These are phyloP conservation scores for Atractiella rhizophila DNA, from an alignment of 768 basidiomycete genomes.

Conservation along the genomic window DNA sequence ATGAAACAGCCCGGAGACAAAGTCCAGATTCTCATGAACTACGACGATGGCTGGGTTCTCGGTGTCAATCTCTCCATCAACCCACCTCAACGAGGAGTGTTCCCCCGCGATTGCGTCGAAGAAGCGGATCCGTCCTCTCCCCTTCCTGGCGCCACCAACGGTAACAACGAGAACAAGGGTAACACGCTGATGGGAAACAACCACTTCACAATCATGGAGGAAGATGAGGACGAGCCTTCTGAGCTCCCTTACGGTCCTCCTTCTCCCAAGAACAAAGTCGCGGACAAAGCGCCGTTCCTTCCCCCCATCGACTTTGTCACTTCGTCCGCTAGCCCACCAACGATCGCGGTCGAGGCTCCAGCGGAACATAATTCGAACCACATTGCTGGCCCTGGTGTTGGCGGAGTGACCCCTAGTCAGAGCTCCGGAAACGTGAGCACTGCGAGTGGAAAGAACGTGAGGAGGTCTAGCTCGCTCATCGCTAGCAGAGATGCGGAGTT, in stretches of 20 bases:
- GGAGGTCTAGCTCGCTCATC: background rate
- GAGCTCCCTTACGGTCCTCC: background rate
- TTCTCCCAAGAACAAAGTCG: background rate
- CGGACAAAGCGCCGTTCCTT: background rate
- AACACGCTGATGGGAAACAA: background rate
- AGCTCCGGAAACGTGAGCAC: background rate
- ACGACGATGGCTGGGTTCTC: constrained; percentile 18
- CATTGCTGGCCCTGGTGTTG: background rate
- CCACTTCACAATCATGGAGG: background rate
- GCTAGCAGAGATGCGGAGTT: background rate
- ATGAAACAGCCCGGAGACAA: constrained; percentile 11
- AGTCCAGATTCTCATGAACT: constrained; percentile 15
- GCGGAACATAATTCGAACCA: background rate
- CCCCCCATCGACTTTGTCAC: background rate
- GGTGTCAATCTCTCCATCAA: background rate
- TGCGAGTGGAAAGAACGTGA: background rate
- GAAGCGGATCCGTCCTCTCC: background rate
- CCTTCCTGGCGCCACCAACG: background rate
- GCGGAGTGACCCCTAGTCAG: background rate
- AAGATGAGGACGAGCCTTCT: background rate
- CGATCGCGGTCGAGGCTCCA: background rate
- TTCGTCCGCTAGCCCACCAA: background rate
- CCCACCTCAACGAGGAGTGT: constrained; percentile 7
- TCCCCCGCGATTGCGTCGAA: constrained; percentile 10
- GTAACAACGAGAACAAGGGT: too few relatives aligned